Conservation (phyloP, 371 early-diverging fungal species). For the Catenaria anguillulae region DNA sequence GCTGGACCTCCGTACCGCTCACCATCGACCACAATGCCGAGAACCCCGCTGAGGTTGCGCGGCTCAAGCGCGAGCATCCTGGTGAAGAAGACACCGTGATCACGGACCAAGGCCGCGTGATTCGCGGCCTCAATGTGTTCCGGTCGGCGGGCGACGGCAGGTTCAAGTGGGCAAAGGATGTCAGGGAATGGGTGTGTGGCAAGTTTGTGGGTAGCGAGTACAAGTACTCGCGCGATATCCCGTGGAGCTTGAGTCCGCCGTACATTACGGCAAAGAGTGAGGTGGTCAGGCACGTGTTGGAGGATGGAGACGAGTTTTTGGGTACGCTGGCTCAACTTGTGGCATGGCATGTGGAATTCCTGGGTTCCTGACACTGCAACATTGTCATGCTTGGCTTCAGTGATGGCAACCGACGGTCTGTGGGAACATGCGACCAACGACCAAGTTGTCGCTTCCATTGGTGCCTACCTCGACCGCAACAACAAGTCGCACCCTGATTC, state of each 20-base stretch:
- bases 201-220: conserved; percentile 2
- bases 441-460: conserved; percentile 46
- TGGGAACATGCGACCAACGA: conserved; percentile 72
- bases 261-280: conserved; percentile 84
- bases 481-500: background rate
- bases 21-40: conserved; percentile 53
- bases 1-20: conserved; percentile 42
- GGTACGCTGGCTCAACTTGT: no score
- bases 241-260: conserved; percentile 75
- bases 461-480: conserved; percentile 13
- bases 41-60: conserved; percentile 42
- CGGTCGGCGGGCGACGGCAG: conserved; percentile 65
- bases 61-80: conserved; percentile 59
- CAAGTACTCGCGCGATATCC: no score
- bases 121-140: conserved; percentile 62
- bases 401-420: conserved; percentile 86
- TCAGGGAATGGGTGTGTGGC: background rate
- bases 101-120: conserved; percentile 42
- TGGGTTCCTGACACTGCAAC: no score
- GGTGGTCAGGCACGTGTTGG: conserved; percentile 22
- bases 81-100: conserved; percentile 46
- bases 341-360: no score
- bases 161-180: conserved; percentile 34
- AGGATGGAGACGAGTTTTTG: background rate
- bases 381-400: no score